phyloP scores from a whole-genome alignment of 2,329 filamentous ascomycete genomes.

The Trichoderma sp. region DNA sequence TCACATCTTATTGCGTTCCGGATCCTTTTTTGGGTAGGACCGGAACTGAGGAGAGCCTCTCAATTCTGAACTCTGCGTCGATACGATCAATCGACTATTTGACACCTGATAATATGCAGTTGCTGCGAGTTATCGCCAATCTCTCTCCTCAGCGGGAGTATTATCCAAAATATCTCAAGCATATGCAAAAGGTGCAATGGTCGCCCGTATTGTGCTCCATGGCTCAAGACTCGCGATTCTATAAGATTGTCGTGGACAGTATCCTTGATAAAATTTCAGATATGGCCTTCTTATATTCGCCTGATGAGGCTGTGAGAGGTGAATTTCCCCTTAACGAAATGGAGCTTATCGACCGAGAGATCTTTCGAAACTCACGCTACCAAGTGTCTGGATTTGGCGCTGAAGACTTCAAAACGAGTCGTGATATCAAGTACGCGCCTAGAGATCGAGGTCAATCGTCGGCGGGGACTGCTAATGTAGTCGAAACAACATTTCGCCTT shows the following conservation, averaged over 20 bases:
- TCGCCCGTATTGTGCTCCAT: constrained; percentile 38
- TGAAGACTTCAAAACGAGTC: constrained; percentile 25
- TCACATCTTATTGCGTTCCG: constrained; percentile 54
- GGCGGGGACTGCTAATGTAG: background rate
- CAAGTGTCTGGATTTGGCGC: constrained; percentile 30
- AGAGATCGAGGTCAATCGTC: background rate
- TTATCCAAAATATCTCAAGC: constrained; percentile 43
- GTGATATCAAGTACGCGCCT: background rate
- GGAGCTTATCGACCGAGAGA: constrained; percentile 24
- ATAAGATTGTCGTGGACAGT: constrained; percentile 8
- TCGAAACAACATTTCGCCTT: background rate
- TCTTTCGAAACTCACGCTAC: constrained; percentile 20
- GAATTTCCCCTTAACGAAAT: background rate
- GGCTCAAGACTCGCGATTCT: constrained; percentile 49
- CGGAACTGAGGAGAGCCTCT: constrained; percentile 57
- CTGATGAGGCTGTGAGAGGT: background rate
- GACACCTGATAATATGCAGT: constrained; percentile 4
- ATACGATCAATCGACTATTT: constrained; percentile 45
- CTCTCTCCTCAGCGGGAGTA: constrained; percentile 10
- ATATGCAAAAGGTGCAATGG: constrained; percentile 54
- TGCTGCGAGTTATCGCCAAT: background rate
- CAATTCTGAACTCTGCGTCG: constrained; percentile 51
- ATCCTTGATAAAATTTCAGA: background rate
- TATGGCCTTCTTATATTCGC: constrained; percentile 25
- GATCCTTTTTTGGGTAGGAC: constrained; percentile 52